phyloP scores from a whole-genome alignment of 306 rosid genomes.

The Canavalia ensiformis region DNA sequence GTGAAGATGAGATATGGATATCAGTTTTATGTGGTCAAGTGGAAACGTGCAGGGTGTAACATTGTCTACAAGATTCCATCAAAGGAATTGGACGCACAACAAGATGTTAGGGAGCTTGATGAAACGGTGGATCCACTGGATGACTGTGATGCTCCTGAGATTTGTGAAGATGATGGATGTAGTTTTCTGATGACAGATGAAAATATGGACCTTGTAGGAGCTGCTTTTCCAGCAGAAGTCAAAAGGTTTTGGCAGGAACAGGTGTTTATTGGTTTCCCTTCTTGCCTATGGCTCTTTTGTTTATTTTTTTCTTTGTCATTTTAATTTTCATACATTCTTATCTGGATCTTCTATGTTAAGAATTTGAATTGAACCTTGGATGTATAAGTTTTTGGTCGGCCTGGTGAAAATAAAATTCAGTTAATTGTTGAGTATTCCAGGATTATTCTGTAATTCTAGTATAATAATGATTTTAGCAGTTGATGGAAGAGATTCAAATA shows the following conservation, averaged over 20 bases:
- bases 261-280: slow-evolving; percentile 56
- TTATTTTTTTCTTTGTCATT: neutral
- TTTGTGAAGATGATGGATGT: slow-evolving; percentile 61
- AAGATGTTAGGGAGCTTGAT: slow-evolving; percentile 61
- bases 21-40: slow-evolving; percentile 75
- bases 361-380: neutral
- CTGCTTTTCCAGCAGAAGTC: slow-evolving; percentile 81
- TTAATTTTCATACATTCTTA: neutral
- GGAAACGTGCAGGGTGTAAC: slow-evolving; percentile 57
- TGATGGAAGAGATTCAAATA: slow-evolving; percentile 27
- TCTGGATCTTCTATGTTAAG: neutral
- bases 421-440: neutral
- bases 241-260: slow-evolving; percentile 73
- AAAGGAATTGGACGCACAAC: slow-evolving; percentile 52
- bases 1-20: slow-evolving; percentile 75
- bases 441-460: neutral
- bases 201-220: slow-evolving; percentile 76
- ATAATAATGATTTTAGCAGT: neutral
- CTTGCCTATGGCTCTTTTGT: neutral
- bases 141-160: slow-evolving; percentile 63
- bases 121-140: slow-evolving; percentile 61
- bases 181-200: slow-evolving; percentile 85
- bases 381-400: slow-evolving; percentile 3
- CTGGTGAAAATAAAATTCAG: neutral
- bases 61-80: slow-evolving; percentile 40